These are phyloP conservation scores for Starmera caribaea DNA, from an alignment of 805 yeast genomes.

Conservation along the genomic window DNA sequence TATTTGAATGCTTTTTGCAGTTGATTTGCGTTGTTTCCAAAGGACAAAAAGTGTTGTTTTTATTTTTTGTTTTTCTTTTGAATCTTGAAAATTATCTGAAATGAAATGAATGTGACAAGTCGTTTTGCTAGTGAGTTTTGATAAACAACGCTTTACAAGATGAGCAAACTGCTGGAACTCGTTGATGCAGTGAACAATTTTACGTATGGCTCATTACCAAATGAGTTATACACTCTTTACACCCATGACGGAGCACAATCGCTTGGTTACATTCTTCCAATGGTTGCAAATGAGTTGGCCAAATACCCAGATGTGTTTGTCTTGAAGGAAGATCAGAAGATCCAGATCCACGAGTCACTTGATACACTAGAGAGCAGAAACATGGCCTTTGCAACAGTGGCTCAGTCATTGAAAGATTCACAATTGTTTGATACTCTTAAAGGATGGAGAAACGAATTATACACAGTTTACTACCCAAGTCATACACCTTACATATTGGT, in stretches of 20 bases:
- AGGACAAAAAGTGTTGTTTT: no score
- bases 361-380: constrained; percentile 33
- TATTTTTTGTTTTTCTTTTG: not conserved
- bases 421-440: constrained; percentile 29
- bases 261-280: constrained; percentile 8
- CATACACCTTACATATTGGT: constrained; percentile 51
- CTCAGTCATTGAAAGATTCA: constrained; percentile 27
- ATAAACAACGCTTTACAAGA: no score
- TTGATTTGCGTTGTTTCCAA: no score
- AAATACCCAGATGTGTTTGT: constrained; percentile 8
- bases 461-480: constrained; percentile 54
- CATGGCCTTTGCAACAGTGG: constrained; percentile 32
- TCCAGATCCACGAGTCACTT: constrained; percentile 20
- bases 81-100: not conserved
- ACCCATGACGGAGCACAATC: constrained; percentile 10
- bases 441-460: constrained; percentile 86
- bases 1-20: no score
- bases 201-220: constrained; percentile 8
- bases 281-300: constrained; percentile 5
- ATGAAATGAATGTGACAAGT: no score
- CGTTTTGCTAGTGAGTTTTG: not conserved
- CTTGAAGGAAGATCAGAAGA: constrained; percentile 16
- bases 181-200: constrained; percentile 19
- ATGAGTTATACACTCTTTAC: constrained; percentile 3
- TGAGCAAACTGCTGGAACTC: constrained; percentile 7